Percentiles rank a stretch among this genome's conserved stretches.
Conservation (phyloP, 306 rosid genomes). For the Malus sieversii region DNA sequence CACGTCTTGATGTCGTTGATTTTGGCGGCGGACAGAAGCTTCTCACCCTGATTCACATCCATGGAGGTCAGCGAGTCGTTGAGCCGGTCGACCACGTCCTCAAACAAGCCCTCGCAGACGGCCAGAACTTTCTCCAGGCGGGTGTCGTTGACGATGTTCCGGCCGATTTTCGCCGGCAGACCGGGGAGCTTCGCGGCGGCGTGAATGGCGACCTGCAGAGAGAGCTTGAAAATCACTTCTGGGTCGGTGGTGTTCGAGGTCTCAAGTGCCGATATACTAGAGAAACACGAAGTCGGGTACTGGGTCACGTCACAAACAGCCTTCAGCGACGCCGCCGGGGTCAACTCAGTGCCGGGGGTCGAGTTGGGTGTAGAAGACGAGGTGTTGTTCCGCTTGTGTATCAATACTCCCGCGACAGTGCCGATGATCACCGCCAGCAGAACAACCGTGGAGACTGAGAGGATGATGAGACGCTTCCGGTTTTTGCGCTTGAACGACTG, state of each 20-base stretch:
- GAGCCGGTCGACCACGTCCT: conserved; percentile 52
- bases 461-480: conserved; percentile 46
- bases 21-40: conserved; percentile 22
- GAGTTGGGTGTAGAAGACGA: conserved; percentile 28
- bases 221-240: conserved; percentile 53
- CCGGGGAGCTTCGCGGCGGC: conserved; percentile 43
- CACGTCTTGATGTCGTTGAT: conserved; percentile 50
- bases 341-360: conserved; percentile 27
- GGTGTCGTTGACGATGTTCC: conserved; percentile 14
- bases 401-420: conserved; percentile 40
- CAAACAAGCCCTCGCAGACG: conserved; percentile 40
- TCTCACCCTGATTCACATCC: conserved; percentile 14
- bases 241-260: conserved; percentile 67
- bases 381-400: conserved; percentile 39
- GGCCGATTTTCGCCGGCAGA: conserved; percentile 4
- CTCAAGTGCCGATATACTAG: conserved; percentile 45
- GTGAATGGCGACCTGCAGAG: conserved; percentile 60
- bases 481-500: conserved; percentile 47
- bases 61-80: conserved; percentile 52
- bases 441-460: conserved; percentile 38
- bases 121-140: conserved; percentile 17
- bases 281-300: conserved; percentile 63
- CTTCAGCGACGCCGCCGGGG: conserved; percentile 62
- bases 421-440: conserved; percentile 36
- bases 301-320: conserved; percentile 60